Conservation (phyloP, 75 land plant species). For the Cryptomeria japonica region DNA sequence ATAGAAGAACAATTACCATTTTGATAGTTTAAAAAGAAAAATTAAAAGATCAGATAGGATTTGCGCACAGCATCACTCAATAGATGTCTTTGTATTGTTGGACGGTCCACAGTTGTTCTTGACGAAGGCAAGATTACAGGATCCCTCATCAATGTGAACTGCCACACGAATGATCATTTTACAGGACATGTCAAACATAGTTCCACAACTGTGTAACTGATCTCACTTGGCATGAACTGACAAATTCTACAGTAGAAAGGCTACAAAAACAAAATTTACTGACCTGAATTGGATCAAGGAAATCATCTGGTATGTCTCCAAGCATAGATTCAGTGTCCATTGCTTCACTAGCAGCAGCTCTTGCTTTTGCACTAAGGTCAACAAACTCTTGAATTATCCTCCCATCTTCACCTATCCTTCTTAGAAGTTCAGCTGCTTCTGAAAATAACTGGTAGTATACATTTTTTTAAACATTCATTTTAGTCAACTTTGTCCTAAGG, state of each 20-base stretch:
- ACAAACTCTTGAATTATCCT: conserved; percentile 76
- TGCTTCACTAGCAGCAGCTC: conserved; percentile 75
- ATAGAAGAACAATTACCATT: neutral
- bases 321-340: conserved; percentile 90
- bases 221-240: conserved; percentile 1
- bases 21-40: neutral
- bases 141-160: conserved; percentile 98
- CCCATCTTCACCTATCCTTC: conserved; percentile 60
- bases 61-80: conserved; percentile 81
- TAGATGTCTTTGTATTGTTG: conserved; percentile 93
- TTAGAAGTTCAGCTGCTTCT: conserved; percentile 76
- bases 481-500: neutral
- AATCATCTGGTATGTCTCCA: conserved; percentile 98
- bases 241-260: neutral
- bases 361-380: conserved; percentile 73
- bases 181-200: neutral
- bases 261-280: conserved; percentile 7
- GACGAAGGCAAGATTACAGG: conserved; percentile 98
- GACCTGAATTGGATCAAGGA: conserved; percentile 98
- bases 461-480: neutral
- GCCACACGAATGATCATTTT: conserved; percentile 21
- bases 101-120: conserved; percentile 73
- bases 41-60: neutral
- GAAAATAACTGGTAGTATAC: conserved; percentile 63
- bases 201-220: neutral